A percentile compares a stretch with the other conserved stretches of the same genome.
These are phyloP conservation scores for Exophiala dermatitidis DNA, from an alignment of 2,329 filamentous ascomycete species.

Conservation along the genomic window DNA sequence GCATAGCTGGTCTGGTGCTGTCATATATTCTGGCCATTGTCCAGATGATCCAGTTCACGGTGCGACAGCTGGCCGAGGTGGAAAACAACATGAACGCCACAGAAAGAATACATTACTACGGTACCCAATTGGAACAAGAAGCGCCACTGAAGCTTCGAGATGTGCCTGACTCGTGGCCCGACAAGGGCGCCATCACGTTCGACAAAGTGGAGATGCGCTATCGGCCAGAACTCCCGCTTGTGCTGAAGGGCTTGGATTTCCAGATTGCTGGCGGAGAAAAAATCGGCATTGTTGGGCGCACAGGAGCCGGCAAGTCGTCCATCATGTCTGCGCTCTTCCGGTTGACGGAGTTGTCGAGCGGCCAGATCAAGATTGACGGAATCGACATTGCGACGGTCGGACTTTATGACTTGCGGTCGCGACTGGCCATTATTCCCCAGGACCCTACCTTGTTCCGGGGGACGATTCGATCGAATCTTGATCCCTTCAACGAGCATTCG, in stretches of 20 bases:
- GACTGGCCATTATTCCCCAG: conserved; percentile 42
- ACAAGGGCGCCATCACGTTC: conserved; percentile 74
- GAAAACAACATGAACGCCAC: conserved; percentile 98
- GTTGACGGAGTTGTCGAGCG: conserved; percentile 36
- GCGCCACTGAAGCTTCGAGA: conserved; percentile 69
- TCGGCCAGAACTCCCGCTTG: conserved; percentile 62
- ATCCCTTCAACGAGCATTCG: conserved; percentile 41
- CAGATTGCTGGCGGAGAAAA: conserved; percentile 40
- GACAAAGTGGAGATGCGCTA: conserved; percentile 73
- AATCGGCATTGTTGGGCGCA: conserved; percentile 43
- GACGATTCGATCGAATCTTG: conserved; percentile 40
- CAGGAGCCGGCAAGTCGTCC: conserved; percentile 41
- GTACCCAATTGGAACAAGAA: conserved; percentile 78
- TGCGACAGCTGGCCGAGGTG: conserved; percentile 87
- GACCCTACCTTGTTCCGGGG: conserved; percentile 41
- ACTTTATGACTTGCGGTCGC: conserved; percentile 38
- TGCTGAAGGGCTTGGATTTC: conserved; percentile 58
- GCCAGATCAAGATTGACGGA: conserved; percentile 39
- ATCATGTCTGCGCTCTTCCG: conserved; percentile 43
- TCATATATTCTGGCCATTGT: conserved; percentile 91
- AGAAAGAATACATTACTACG: conserved; percentile 86
- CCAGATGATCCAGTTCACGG: conserved; percentile 92
- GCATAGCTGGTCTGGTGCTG: conserved; percentile 78
- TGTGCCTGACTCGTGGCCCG: conserved; percentile 71
- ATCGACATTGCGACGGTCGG: conserved; percentile 38